These are phyloP conservation scores for Apiotrichum porosum DNA, from an alignment of 1,284 basidiomycete species.

Conservation along the genomic window DNA sequence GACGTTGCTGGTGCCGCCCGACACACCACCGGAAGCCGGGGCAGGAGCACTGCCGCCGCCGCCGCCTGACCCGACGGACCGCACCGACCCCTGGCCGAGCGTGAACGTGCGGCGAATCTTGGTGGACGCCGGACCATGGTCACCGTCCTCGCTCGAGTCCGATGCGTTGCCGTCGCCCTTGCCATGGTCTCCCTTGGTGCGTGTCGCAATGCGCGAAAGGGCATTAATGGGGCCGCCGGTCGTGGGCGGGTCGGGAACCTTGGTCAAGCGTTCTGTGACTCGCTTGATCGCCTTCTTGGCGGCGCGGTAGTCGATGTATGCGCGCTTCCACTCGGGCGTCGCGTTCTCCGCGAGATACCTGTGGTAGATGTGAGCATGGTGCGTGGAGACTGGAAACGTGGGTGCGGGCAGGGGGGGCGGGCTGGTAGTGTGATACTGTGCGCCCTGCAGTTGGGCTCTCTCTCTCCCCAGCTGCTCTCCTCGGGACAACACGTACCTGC, in stretches of 20 bases:
- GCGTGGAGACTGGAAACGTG: too few relatives aligned
- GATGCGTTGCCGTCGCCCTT: constrained; percentile 15
- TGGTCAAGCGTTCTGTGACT: constrained; percentile 27
- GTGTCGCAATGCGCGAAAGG: too few relatives aligned
- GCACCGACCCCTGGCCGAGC: neutral
- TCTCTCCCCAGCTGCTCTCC: too few relatives aligned
- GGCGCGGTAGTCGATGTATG: constrained; percentile 49
- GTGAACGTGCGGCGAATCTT: neutral
- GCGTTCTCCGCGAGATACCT: constrained; percentile 47
- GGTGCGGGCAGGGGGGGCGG: too few relatives aligned
- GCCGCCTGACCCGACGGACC: neutral
- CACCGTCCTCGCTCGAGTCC: constrained; percentile 35
- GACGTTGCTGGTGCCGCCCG: too few relatives aligned
- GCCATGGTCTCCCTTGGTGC: constrained; percentile 1
- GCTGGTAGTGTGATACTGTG: too few relatives aligned
- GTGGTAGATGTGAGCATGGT: too few relatives aligned
- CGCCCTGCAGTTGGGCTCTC: too few relatives aligned
- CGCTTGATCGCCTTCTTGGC: constrained; percentile 49
- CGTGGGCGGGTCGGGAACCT: constrained; percentile 2
- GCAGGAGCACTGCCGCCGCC: too few relatives aligned
- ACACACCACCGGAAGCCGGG: too few relatives aligned
- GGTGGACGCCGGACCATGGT: constrained; percentile 39
- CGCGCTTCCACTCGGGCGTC: constrained; percentile 49
- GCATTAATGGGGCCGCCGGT: constrained; percentile 13
- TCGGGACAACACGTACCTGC: too few relatives aligned